A percentile compares a stretch with the other conserved stretches of the same genome.
phyloP scores from a whole-genome alignment of 169 alveolate species.

The Plasmodium vivax region DNA sequence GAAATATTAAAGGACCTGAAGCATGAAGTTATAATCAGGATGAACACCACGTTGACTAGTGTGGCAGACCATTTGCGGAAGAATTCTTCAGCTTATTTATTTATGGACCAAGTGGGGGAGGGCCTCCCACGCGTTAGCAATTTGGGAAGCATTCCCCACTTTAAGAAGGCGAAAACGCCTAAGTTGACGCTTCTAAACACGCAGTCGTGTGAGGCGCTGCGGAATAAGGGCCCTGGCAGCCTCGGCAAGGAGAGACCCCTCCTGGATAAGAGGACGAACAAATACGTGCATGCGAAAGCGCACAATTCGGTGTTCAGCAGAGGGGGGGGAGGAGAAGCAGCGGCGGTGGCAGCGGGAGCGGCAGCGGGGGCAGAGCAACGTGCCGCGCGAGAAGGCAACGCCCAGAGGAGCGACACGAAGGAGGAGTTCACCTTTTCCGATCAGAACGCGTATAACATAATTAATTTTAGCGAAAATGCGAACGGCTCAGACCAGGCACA shows the following conservation, averaged over 20 bases:
- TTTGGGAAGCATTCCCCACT: neutral
- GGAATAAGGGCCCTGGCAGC: neutral
- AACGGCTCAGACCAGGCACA: neutral
- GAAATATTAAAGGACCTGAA: slow-evolving; percentile 59
- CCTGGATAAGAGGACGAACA: neutral
- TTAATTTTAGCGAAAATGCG: neutral
- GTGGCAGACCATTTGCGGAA: slow-evolving; percentile 2
- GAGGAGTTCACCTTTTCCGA: slow-evolving; percentile 3
- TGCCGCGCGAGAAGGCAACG: neutral
- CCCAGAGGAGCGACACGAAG: neutral
- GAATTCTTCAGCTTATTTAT: slow-evolving; percentile 1
- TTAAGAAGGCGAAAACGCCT: neutral
- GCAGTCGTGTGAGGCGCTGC: neutral
- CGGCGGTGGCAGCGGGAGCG: no score
- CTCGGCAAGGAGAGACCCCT: neutral
- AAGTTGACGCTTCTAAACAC: slow-evolving; percentile 20
- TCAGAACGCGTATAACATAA: neutral
- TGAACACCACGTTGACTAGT: slow-evolving; percentile 41
- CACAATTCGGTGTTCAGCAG: neutral
- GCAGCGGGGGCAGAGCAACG: neutral
- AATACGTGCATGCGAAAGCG: neutral
- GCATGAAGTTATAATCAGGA: slow-evolving; percentile 63
- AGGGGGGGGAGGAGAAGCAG: neutral
- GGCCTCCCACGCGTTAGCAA: neutral
- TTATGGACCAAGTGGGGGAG: neutral